Evolutionary conservation across 345 rosid genomes (phyloP), one percentile per base, ranked within the genome.

Genomic region (Syzygium jambos): DNA sequence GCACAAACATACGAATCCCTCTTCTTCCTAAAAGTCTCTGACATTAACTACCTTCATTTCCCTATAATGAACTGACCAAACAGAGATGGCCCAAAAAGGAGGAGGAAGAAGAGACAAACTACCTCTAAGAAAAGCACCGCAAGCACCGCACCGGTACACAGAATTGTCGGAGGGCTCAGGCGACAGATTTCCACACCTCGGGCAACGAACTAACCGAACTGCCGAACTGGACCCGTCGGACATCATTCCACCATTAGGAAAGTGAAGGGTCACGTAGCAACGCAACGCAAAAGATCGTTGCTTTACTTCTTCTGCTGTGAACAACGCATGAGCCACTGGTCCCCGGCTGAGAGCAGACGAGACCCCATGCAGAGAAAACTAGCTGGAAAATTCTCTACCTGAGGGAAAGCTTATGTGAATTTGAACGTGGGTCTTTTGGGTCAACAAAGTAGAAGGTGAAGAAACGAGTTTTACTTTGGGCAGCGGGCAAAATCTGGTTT

Each of bases 51-150:
- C 73, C n/a, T 61, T 61, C 38, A n/a, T n/a, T 61, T 61, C 73
- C 19, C 46, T 43, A 43, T 5, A 43, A 43, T 43, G 46, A 43
- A 43, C 46, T 43, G 46, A 43, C 46, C 46, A 43, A 43, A 43
- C 46, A 43, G 46, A 43, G 46, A 43, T 43, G 46, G 46, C 46
- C 46, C 7, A 43, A 43, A 43, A 6, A 43, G 46, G 7, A 43
- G 46, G 7, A 43, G 7, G 46, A 43, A 43, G 46, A 83, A 68
- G 12, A 52, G 38, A 25, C 25, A 85, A 19, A 88, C 87, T 89
- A 98, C 99, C 99, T 92, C 95, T 92, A 86, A 98, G 99, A 90
- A 98, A 94, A 87, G 99, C 94, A 59, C 96, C 97, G 61, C 98
- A 98, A 22, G 99, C 99, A 84, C 99, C 99, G 84, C 99, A 98